phyloP scores from a whole-genome alignment of 179 eudicot genomes.

The Beta macrorhiza region DNA sequence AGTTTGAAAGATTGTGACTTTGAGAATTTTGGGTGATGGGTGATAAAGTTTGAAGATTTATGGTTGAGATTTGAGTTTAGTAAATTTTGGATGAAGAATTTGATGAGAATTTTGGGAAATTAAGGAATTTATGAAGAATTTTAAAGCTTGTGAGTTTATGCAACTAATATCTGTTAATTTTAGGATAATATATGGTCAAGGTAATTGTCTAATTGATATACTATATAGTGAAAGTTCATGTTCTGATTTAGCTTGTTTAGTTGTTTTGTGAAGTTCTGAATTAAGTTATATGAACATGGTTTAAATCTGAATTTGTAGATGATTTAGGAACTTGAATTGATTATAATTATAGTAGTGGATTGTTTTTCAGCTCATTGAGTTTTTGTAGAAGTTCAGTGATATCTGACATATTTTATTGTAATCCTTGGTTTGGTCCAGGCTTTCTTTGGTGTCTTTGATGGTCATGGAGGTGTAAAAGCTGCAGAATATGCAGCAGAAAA shows the following conservation, averaged over 20 bases:
- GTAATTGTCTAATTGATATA: no score
- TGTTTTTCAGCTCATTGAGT: neutral
- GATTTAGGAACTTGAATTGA: no score
- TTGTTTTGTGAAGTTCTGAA: no score
- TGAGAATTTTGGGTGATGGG: neutral
- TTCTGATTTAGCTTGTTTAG: no score
- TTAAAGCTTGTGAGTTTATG: no score
- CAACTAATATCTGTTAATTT: no score
- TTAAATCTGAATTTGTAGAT: no score
- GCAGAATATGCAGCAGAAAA: conserved; percentile 69
- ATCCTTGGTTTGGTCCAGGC: conserved; percentile 46
- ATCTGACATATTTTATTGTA: conserved; percentile 13
- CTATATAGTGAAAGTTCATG: no score
- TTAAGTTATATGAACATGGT: no score
- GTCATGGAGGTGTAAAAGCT: conserved; percentile 88
- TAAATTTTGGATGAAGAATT: neutral
- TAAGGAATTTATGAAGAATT: neutral
- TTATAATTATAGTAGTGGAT: neutral
- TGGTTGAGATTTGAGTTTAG: neutral
- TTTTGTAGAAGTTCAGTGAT: neutral
- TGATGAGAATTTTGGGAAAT: neutral
- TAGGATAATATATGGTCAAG: no score
- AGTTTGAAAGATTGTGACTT: neutral
- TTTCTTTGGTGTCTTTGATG: conserved; percentile 91
- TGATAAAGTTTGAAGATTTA: neutral